These are phyloP conservation scores for Vairimorpha apis DNA, from an alignment of 371 early-diverging fungal genomes.

Conservation along the genomic window DNA sequence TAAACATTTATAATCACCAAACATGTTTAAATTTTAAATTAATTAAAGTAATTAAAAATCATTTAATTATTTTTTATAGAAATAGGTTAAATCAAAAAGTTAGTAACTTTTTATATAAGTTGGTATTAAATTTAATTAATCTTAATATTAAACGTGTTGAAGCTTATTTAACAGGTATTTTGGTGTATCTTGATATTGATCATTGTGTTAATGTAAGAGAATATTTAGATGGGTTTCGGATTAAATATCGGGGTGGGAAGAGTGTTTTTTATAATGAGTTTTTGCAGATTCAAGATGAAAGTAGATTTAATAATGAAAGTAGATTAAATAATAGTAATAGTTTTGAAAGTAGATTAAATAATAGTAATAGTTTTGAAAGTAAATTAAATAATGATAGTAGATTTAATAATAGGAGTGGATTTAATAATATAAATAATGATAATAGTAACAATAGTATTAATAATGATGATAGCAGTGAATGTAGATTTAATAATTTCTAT, in stretches of 20 bases:
- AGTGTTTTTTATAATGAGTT: background rate
- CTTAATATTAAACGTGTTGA: slow-evolving; percentile 3
- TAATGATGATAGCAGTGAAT: no score
- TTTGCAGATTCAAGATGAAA: background rate
- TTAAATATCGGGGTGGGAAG: background rate
- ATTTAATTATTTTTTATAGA: slow-evolving; percentile 17
- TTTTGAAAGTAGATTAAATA: background rate
- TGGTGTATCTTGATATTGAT: slow-evolving; percentile 18
- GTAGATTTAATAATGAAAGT: no score
- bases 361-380: background rate
- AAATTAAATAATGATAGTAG: background rate
- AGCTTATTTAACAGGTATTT: slow-evolving; percentile 14
- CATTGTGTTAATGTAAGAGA: background rate
- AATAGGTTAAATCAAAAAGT: slow-evolving; percentile 1
- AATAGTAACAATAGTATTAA: no score
- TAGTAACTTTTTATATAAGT: slow-evolving; percentile 11
- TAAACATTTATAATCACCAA: slow-evolving; percentile 3
- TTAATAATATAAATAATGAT: no score
- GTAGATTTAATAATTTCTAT: no score
- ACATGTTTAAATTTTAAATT: background rate
- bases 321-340: background rate
- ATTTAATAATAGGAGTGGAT: background rate
- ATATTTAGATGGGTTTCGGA: background rate
- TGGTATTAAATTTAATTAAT: slow-evolving; percentile 6
- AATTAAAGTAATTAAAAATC: background rate